Evolutionary conservation across 1,139 yeast genomes (phyloP).

Genomic region (Pichia sp.): DNA sequence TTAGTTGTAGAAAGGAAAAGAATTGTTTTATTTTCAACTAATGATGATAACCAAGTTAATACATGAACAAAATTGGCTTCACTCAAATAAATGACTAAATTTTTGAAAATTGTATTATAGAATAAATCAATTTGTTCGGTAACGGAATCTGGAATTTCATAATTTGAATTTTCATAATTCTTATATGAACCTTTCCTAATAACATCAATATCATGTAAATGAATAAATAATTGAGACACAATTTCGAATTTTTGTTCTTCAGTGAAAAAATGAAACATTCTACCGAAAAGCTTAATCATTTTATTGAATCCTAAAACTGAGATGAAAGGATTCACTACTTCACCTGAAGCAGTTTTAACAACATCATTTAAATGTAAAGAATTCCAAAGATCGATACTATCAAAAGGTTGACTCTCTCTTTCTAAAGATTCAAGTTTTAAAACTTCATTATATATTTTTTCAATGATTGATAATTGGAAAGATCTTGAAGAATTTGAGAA

Average conservation of each 20-base stretch:
- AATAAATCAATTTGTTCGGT: conserved; percentile 70
- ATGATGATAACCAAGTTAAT: conserved; percentile 67
- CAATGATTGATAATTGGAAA: conserved; percentile 49
- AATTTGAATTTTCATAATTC: conserved; percentile 38
- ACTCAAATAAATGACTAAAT: conserved; percentile 75
- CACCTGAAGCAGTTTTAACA: conserved; percentile 38
- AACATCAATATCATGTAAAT: conserved; percentile 74
- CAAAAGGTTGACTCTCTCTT: conserved; percentile 53
- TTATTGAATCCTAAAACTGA: conserved; percentile 80
- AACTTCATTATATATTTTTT: conserved; percentile 69
- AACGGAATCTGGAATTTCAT: conserved; percentile 45
- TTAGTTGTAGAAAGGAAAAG: conserved; percentile 74
- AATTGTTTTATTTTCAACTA: conserved; percentile 63
- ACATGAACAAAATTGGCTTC: conserved; percentile 79
- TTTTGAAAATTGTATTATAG: conserved; percentile 77
- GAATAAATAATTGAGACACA: conserved; percentile 72
- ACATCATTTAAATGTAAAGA: conserved; percentile 58
- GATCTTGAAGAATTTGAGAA: conserved; percentile 29
- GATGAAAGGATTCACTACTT: conserved; percentile 69
- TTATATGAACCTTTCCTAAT: conserved; percentile 74
- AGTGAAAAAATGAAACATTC: conserved; percentile 76
- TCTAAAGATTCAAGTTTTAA: conserved; percentile 78
- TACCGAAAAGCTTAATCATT: conserved; percentile 81
- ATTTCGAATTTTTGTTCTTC: conserved; percentile 74
- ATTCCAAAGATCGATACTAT: conserved; percentile 64